These are phyloP conservation scores for Cordyceps cicadae DNA, from an alignment of 2,329 filamentous ascomycete genomes.

Conservation along the genomic window DNA sequence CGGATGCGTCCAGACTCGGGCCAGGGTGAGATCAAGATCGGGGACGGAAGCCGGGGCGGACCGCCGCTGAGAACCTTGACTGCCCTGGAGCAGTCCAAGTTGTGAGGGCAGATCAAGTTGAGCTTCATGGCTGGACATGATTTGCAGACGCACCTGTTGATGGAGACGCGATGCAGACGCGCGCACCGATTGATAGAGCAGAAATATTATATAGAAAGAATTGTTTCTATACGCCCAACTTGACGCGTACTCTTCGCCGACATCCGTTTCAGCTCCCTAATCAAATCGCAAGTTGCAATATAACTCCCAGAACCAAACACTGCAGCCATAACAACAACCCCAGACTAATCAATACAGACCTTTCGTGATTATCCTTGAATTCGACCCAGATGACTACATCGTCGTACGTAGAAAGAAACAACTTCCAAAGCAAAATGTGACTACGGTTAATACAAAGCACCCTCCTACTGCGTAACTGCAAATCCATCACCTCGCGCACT, in stretches of 20 bases:
- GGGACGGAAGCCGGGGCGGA: slow-evolving; percentile 24
- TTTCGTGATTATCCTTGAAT: slow-evolving; percentile 6
- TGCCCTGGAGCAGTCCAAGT: slow-evolving; percentile 21
- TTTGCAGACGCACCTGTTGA: too few relatives aligned
- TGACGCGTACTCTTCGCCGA: not conserved
- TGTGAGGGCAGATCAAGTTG: slow-evolving; percentile 12
- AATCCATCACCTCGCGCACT: not conserved
- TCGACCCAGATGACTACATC: slow-evolving; percentile 7
- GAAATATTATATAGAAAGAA: not conserved
- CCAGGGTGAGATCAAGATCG: slow-evolving; percentile 14
- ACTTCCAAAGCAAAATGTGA: not conserved
- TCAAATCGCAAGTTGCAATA: slow-evolving; percentile 1
- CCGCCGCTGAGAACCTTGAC: slow-evolving; percentile 20
- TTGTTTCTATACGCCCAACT: not conserved
- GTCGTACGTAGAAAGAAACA: not conserved
- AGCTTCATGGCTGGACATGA: too few relatives aligned
- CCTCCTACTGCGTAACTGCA: not conserved
- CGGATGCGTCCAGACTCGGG: slow-evolving; percentile 16
- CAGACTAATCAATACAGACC: slow-evolving; percentile 10
- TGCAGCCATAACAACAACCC: not conserved
- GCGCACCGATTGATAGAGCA: too few relatives aligned
- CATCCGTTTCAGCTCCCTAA: not conserved
- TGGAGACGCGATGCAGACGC: too few relatives aligned
- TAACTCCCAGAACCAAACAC: not conserved
- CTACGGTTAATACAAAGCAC: slow-evolving; percentile 1